A percentile compares a stretch with the other conserved stretches of the same genome.
phyloP scores from a whole-genome alignment of 139 green algal species.

The Picochlorum sp. region DNA sequence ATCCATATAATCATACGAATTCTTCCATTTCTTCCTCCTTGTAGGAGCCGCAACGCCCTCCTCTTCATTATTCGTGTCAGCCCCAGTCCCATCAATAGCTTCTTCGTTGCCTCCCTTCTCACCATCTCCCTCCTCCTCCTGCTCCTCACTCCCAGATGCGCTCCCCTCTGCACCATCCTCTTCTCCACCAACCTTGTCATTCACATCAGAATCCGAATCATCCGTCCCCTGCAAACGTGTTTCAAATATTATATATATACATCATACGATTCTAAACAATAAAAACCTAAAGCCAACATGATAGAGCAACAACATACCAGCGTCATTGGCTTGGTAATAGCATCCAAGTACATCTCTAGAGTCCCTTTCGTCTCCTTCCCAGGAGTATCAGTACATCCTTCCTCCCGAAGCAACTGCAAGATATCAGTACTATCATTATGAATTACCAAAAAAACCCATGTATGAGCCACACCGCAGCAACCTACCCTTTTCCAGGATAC shows the following conservation, averaged over 20 bases:
- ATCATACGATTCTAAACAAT: too few species aligned
- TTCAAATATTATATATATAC: not conserved
- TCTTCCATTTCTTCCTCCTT: not conserved
- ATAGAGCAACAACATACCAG: not conserved
- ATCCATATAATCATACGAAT: slow-evolving; percentile 13
- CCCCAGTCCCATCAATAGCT: not conserved
- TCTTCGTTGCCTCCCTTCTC: not conserved
- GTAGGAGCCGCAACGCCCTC: not conserved
- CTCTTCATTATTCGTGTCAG: slow-evolving; percentile 1
- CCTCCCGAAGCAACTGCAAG: too few species aligned
- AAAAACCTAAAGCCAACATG: not conserved
- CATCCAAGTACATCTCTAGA: not conserved
- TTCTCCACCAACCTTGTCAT: not conserved
- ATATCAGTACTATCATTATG: too few species aligned
- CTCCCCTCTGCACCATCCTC: not conserved
- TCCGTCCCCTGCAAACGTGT: not conserved
- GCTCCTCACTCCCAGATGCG: not conserved
- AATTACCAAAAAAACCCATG: not conserved
- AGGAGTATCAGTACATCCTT: too few species aligned
- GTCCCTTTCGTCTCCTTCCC: too few species aligned
- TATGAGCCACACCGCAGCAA: not conserved
- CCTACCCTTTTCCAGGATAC: slow-evolving; percentile 20
- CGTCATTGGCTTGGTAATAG: not conserved
- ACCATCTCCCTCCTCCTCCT: not conserved
- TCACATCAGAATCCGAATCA: not conserved